Evolutionary conservation across 305 asterid species (phyloP).

Genomic region (Nicotiana rustica): DNA sequence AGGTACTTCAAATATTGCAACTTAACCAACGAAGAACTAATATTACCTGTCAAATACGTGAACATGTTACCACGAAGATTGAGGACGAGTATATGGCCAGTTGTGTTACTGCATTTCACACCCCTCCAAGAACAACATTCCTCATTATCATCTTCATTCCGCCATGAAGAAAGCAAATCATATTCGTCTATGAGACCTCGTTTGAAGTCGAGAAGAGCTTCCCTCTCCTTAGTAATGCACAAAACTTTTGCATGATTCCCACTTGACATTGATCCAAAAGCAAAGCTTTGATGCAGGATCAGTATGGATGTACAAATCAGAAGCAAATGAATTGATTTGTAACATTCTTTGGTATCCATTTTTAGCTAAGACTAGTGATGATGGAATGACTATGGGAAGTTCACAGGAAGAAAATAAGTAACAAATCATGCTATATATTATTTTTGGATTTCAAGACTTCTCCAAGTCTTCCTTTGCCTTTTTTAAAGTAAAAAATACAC

Average conservation of each 20-base stretch:
- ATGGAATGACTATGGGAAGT: conserved; percentile 17
- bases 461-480: neutral
- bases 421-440: neutral
- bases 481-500: neutral
- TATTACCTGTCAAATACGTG: conserved; percentile 41
- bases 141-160: conserved; percentile 1
- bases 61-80: conserved; percentile 34
- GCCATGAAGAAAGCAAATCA: conserved; percentile 40
- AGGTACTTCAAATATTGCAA: conserved; percentile 37
- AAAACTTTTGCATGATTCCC: neutral
- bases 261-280: neutral
- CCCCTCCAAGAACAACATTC: conserved; percentile 48
- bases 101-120: conserved; percentile 39
- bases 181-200: conserved; percentile 34
- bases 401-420: neutral
- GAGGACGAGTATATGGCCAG: conserved; percentile 42
- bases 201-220: conserved; percentile 48
- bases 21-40: conserved; percentile 49
- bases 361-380: neutral
- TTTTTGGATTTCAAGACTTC: neutral
- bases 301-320: neutral
- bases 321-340: conserved; percentile 1
- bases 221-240: conserved; percentile 32
- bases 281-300: neutral
- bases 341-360: neutral